A percentile compares a stretch with the other conserved stretches of the same genome.
Conservation (phyloP, 1,139 yeast genomes). For the Yamadazyma epiphylla region DNA sequence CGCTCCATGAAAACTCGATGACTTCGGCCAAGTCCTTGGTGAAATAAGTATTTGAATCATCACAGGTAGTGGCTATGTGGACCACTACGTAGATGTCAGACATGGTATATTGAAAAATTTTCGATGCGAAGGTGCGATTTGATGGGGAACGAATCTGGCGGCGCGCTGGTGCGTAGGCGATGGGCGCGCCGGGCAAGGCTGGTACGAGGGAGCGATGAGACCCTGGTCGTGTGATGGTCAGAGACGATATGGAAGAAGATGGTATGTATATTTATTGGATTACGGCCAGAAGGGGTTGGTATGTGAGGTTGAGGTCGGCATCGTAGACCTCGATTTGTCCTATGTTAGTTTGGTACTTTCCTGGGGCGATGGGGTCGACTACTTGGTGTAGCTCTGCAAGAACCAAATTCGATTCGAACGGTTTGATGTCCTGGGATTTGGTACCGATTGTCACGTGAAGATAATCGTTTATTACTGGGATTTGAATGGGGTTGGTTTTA, state of each 20-base stretch:
- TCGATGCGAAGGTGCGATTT: not conserved
- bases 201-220: no score
- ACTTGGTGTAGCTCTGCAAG: constrained; percentile 14
- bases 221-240: no score
- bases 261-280: no score
- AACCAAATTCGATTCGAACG: constrained; percentile 34
- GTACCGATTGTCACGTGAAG: constrained; percentile 83
- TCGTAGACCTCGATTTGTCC: no score
- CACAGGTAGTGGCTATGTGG: constrained; percentile 65
- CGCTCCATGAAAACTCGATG: constrained; percentile 64
- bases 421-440: constrained; percentile 37
- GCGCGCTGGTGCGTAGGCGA: no score
- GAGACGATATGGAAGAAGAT: no score
- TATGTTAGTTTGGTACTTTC: no score
- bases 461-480: constrained; percentile 37
- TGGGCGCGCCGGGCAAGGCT: no score
- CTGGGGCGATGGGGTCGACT: no score
- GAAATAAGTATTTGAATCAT: constrained; percentile 56
- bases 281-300: no score
- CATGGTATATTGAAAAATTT: constrained; percentile 24
- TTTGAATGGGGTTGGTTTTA: constrained; percentile 15
- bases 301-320: no score
- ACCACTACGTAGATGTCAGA: constrained; percentile 60
- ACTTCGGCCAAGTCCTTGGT: constrained; percentile 64
- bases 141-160: no score